phyloP scores from a whole-genome alignment of 2,329 filamentous ascomycete species.

The Diaporthe citrichinensis region DNA sequence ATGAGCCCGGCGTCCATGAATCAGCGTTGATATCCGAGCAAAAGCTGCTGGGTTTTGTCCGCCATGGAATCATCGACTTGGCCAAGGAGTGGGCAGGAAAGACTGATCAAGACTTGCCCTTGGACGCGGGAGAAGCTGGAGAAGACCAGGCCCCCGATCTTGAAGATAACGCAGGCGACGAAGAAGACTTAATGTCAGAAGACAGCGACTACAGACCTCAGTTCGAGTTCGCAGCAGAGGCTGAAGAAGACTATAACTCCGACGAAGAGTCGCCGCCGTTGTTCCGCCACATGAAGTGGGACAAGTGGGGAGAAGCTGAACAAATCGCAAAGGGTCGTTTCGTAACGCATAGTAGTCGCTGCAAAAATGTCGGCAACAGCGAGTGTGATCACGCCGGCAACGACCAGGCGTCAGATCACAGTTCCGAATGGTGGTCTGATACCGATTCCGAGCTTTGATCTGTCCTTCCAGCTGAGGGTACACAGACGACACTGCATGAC shows the following conservation, averaged over 20 bases:
- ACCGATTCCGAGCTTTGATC: background rate
- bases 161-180: background rate
- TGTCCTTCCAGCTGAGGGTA: background rate
- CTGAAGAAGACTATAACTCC: background rate
- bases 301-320: background rate
- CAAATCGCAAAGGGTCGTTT: background rate
- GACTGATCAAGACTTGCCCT: background rate
- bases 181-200: background rate
- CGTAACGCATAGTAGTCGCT: background rate
- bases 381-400: background rate
- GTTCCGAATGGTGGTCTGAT: background rate
- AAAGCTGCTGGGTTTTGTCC: background rate
- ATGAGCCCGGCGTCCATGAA: background rate
- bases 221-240: background rate
- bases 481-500: background rate
- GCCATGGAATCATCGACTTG: background rate
- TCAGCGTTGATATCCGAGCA: background rate
- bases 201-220: background rate
- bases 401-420: background rate
- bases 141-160: background rate
- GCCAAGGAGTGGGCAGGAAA: background rate
- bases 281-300: background rate
- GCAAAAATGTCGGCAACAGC: background rate
- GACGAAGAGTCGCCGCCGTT: background rate
- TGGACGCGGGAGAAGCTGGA: background rate